Base-by-base conservation (phyloP, 1,139 yeast species). In the Pichia sp. region DNA sequence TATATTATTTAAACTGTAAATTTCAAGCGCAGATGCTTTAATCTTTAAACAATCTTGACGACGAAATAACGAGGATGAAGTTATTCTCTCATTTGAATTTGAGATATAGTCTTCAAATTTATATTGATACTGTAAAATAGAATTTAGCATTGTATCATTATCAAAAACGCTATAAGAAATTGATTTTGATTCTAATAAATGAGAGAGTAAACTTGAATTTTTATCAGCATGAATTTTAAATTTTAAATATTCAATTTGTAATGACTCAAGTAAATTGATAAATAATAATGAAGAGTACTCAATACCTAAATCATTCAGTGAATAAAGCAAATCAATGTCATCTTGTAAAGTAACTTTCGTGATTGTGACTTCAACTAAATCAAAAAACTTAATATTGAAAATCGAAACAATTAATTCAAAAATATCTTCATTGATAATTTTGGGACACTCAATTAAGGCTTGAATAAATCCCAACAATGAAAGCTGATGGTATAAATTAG, bases 401-500 rank as follows among this genome's bases (percentile, higher is more conserved):
- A 76, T 70, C 2, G 70, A 73, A 51, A 73, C 72, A 48, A 81
- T 73, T 65, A 56, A 73, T 65, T 51, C 68, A 70, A 55, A 66
- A 58, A 49, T 67, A 59, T 60, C 25, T 63, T 67, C 44, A 51
- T 58, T 49, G 50, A 79, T 70, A 43, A 78, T 60, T 8, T 58
- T 56, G 2, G 79, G 68, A 30, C 68, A 63, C 16, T 64, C 61
- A 28, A 67, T 67, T 50, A 79, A 67, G 2, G 80, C 81, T 41
- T 72, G 72, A 49, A 79, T 60, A 39, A 72, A 69, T 0, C 84
- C 84, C 43, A 74, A 64, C 1, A 79, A 58, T 0, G 80, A 67
- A 49, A 76, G 73, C 59, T 74, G 77, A 48, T 73, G 67, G 22
- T 74, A 63, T 22, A 75, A 59, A 44, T 58, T 54, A 53, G 55